These are phyloP conservation scores for Haplosporangium sp. DNA, from an alignment of 371 early-diverging fungal species.

Conservation along the genomic window DNA sequence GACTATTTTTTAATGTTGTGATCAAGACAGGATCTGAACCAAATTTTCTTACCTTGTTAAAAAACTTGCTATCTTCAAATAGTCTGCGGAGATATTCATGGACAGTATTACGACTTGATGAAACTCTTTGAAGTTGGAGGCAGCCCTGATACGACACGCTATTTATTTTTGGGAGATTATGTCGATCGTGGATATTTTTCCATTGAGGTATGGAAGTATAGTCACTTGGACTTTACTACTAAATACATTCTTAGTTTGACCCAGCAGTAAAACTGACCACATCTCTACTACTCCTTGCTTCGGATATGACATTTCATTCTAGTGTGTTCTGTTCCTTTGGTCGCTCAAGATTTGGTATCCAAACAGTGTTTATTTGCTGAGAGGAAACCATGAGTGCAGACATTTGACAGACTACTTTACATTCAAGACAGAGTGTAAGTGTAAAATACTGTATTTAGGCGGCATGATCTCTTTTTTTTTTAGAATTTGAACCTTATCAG, in stretches of 20 bases:
- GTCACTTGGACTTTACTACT: too few relatives aligned
- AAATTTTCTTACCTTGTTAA: neutral
- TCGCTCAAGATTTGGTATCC: conserved; percentile 95
- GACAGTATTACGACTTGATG: conserved; percentile 99
- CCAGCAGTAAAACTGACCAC: neutral
- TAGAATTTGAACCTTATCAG: too few relatives aligned
- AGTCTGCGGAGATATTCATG: conserved; percentile 99
- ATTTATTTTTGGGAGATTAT: conserved; percentile 97
- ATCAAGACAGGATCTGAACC: neutral
- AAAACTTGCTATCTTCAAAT: conserved; percentile 2
- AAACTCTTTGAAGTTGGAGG: conserved; percentile 98
- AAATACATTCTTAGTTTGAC: neutral
- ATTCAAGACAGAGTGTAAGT: conserved; percentile 95
- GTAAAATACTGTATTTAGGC: conserved; percentile 58
- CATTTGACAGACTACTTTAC: conserved; percentile 98
- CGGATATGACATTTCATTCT: neutral
- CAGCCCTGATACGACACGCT: conserved; percentile 88
- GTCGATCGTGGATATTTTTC: conserved; percentile 98
- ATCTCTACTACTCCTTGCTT: neutral
- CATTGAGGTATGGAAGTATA: conserved; percentile 71
- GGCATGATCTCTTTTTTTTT: too few relatives aligned
- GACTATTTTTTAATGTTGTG: neutral
- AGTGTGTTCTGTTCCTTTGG: conserved; percentile 94
- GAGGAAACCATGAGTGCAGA: conserved; percentile 99
- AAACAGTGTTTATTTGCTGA: conserved; percentile 88